Evolutionary conservation across 805 yeast species (phyloP), one percentile per base, ranked within the genome.

Genomic region (Spathaspora boniae): DNA sequence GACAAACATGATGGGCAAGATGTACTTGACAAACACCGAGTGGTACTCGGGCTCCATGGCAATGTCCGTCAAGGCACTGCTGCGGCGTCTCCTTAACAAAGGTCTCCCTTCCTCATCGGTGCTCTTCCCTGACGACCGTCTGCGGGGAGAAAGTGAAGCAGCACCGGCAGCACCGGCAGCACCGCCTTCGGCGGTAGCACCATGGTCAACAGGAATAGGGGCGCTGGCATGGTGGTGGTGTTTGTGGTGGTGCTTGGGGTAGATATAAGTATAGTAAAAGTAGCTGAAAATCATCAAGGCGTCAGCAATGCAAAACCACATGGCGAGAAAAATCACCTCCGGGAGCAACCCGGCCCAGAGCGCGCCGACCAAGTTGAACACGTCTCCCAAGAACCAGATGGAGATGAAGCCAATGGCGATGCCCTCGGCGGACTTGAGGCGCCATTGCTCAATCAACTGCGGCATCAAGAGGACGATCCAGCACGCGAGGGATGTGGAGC

Each of bases 401-500:
- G 72, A 45, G 17, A 84, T 69, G 48, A 85, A 83, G 5, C 80
- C 73, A 21, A 81, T 69, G 25, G 91, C 76, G 16, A 84, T 77
- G 5, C 94, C 94, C 22, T 82, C 89, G 4, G 87, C 85, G 12
- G 79, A 72, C 50, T 84, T 78, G 36, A 78, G 59, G 36, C 84
- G 60, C 88, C 88, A 85, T 59, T 84, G 91, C 53, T 84, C 94
- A 17, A 84, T 71, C 31, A 84, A 68, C 54, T 84, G 94, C 0
- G 94, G 93, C 45, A 85, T 60, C 39, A 84, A 68, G 26, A 84
- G 59, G 9, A 84, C 88, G 9, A 85, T 70, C 88, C 89, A 85
- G 54, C 91, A 81, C 0, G 91, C 87, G 27, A 84, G 68, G 21
- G 81, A 74, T 6, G 83, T 72, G 9, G 86, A 78, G 2, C 91